A percentile compares a stretch with the other conserved stretches of the same genome.
phyloP scores from a whole-genome alignment of 148 eudicot genomes.

The Arbutus unedo region DNA sequence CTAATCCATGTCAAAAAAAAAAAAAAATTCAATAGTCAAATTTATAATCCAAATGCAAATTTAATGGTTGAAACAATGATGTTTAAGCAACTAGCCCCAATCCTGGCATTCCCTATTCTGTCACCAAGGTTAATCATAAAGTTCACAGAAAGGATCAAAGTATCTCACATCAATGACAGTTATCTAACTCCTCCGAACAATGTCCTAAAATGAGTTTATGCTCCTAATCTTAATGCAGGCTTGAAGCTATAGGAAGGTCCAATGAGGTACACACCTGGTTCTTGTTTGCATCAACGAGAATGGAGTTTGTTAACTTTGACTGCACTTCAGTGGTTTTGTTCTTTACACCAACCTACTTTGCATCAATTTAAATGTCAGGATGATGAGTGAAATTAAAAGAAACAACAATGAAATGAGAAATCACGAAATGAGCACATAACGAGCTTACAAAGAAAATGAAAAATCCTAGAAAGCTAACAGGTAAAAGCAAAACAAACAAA shows the following conservation, averaged over 20 bases:
- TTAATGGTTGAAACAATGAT: background rate
- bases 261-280: conserved; percentile 56
- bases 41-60: background rate
- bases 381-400: conserved; percentile 4
- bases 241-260: background rate
- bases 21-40: background rate
- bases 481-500: background rate
- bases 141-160: conserved; percentile 1
- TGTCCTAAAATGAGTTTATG: background rate
- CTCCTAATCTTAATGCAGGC: background rate
- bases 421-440: background rate
- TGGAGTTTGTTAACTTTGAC: conserved; percentile 67
- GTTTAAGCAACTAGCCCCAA: conserved; percentile 1
- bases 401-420: conserved; percentile 2
- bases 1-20: background rate
- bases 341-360: conserved; percentile 84
- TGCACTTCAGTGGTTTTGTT: conserved; percentile 74
- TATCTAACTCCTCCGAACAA: background rate
- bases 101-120: background rate
- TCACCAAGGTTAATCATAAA: background rate
- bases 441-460: conserved; percentile 8
- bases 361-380: conserved; percentile 20
- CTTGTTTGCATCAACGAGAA: conserved; percentile 76
- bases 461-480: background rate
- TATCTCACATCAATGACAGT: background rate